These are phyloP conservation scores for Claviceps sp. DNA, from an alignment of 2,329 filamentous ascomycete genomes.

Conservation along the genomic window DNA sequence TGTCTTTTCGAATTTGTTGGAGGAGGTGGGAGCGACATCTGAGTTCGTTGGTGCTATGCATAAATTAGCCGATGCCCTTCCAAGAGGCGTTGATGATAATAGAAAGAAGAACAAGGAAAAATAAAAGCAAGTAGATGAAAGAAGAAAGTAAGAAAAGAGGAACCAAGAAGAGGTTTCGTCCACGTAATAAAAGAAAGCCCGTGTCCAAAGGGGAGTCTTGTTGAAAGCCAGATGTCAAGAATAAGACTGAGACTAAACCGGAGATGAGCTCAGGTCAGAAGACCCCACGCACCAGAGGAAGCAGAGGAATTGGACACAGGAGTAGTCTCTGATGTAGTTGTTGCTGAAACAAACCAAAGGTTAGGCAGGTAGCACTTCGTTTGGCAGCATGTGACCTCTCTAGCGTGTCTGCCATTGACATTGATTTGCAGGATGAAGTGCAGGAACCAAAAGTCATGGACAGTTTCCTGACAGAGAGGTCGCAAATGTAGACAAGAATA, in stretches of 20 bases:
- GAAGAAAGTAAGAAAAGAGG: neutral
- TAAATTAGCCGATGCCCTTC: constrained; percentile 8
- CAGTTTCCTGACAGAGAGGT: neutral
- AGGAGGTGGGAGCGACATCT: constrained; percentile 4
- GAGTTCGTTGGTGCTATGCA: neutral
- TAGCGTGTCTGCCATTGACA: neutral
- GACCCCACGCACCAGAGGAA: constrained; percentile 2
- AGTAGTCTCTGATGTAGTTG: neutral
- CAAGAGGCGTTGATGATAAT: neutral
- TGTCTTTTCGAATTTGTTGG: constrained; percentile 14
- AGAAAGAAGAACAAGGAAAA: neutral
- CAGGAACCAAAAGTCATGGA: neutral
- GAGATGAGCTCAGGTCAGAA: neutral
- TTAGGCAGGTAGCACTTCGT: neutral
- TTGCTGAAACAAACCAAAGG: neutral
- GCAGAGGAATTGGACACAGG: neutral
- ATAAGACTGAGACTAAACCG: neutral
- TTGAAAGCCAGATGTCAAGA: neutral
- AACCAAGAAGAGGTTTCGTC: neutral
- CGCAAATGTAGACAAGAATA: neutral
- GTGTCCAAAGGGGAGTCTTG: neutral
- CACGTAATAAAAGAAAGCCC: neutral
- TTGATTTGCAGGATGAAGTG: neutral
- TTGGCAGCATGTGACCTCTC: neutral
- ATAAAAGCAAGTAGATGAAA: neutral